Evolutionary conservation across 129 eudicot genomes (phyloP).

Genomic region (Solidago caesia): DNA sequence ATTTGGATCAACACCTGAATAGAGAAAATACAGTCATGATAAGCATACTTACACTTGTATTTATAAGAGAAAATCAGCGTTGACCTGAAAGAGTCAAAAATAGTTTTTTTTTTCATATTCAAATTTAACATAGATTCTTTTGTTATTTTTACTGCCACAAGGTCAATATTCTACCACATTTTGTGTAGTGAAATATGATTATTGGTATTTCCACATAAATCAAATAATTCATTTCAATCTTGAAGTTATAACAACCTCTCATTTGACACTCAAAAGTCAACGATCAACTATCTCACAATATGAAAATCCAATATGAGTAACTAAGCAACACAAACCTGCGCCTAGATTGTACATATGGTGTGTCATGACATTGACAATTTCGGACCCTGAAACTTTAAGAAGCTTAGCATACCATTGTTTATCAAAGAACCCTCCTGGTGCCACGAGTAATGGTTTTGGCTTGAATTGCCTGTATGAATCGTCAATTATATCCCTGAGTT

Average conservation of each 20-base stretch:
- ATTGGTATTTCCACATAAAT: neutral
- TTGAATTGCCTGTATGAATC: slow-evolving; percentile 43
- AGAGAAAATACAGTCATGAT: slow-evolving; percentile 6
- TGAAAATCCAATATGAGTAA: neutral
- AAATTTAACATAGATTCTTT: slow-evolving; percentile 2
- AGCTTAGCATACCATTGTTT: slow-evolving; percentile 65
- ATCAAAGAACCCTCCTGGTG: slow-evolving; percentile 93
- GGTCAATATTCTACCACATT: neutral
- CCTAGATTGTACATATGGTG: slow-evolving; percentile 91
- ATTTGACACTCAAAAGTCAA: slow-evolving; percentile 22
- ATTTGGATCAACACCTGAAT: slow-evolving; percentile 71
- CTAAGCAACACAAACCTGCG: slow-evolving; percentile 54
- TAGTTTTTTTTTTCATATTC: neutral
- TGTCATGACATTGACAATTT: slow-evolving; percentile 58
- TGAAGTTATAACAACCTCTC: neutral
- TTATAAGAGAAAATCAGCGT: slow-evolving; percentile 1
- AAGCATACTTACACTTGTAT: neutral
- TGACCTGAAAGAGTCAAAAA: slow-evolving; percentile 18
- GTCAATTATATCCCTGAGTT: slow-evolving; percentile 50
- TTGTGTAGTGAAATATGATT: neutral
- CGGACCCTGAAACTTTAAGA: slow-evolving; percentile 70
- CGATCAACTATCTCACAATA: neutral
- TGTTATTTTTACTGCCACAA: neutral
- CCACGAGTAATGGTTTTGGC: slow-evolving; percentile 63
- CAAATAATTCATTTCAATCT: slow-evolving; percentile 2